Evolutionary conservation across 2,329 filamentous ascomycete species (phyloP), one percentile per base, ranked within the genome.

Genomic region (Emericellopsis cladophorae): DNA sequence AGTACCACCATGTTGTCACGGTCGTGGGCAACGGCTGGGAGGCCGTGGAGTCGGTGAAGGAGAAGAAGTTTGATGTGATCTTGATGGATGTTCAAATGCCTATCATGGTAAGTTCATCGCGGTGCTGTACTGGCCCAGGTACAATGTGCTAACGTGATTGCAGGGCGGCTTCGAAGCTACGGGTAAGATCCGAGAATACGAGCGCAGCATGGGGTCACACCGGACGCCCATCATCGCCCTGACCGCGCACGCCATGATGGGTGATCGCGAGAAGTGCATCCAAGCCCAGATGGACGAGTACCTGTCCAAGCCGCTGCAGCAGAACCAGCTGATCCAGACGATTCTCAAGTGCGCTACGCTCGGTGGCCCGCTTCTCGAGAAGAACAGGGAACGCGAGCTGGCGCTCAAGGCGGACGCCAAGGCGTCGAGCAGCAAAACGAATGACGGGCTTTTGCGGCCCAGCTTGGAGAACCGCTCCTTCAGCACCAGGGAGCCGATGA

Each of bases 21-120:
- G 92, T 98, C 21, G 92, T 95, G 35, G 87, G 89, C 52, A 98
- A 98, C 57, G 92, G 92, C 45, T 74, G 89, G 48, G 90, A 96
- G 56, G 92, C 92, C 2, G 79, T 96, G 12, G 84, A 95, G 55
- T 81, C 84, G n/a, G 80, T 95, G 51, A 89, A 93, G 70, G 78
- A 81, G 57, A 90, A 84, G 65, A 83, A 86, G 57, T 98, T 93
- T 58, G 92, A 98, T 59, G 86, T 95, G 46, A 92, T 98, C 48
- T 73, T 98, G 38, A 98, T 98, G 92, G 92, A 98, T 57, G 92
- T 98, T 15, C 92, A 96, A 59, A 98, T 98, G 92, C 92, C 92
- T n/a, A 84, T 96, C 54, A 96, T 96, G 89, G 81, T 84, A 65
- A 67, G 77, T 48, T 35, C 32, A 35, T 11, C 32, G 32, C 32